A percentile compares a stretch with the other conserved stretches of the same genome.
Evolutionary conservation across 2,329 filamentous ascomycete genomes (phyloP).

Genomic region (Claviceps spartinae): DNA sequence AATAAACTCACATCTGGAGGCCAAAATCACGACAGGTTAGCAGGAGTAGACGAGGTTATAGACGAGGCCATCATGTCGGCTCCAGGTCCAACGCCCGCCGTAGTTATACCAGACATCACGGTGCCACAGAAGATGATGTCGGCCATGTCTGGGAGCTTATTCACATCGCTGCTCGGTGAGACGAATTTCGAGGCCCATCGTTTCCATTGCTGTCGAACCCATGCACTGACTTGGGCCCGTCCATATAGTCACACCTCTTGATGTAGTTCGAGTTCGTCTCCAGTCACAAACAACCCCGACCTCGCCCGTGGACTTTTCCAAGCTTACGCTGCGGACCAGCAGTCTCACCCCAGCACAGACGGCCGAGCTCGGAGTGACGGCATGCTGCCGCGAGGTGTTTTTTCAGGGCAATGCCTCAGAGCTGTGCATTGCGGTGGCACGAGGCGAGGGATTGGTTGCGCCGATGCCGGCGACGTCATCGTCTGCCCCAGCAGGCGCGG

Average conservation of each 20-base stretch:
- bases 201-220: background rate
- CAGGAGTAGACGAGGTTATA: slow-evolving; percentile 13
- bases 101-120: slow-evolving; percentile 51
- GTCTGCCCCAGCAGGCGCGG: slow-evolving; percentile 29
- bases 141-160: slow-evolving; percentile 75
- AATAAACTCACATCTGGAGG: slow-evolving; percentile 7
- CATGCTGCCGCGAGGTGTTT: slow-evolving; percentile 94
- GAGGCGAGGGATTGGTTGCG: slow-evolving; percentile 29
- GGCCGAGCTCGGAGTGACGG: slow-evolving; percentile 74
- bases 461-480: slow-evolving; percentile 27
- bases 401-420: slow-evolving; percentile 80
- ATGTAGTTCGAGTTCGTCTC: slow-evolving; percentile 88
- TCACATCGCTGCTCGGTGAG: slow-evolving; percentile 80
- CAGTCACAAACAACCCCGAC: slow-evolving; percentile 59
- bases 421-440: slow-evolving; percentile 61
- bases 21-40: slow-evolving; percentile 17
- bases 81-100: slow-evolving; percentile 9
- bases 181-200: slow-evolving; percentile 5
- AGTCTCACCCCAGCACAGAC: slow-evolving; percentile 58
- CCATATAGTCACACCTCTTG: slow-evolving; percentile 74
- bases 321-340: slow-evolving; percentile 40
- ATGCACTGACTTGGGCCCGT: background rate
- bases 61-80: slow-evolving; percentile 11
- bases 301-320: slow-evolving; percentile 39
- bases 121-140: slow-evolving; percentile 88